These are phyloP conservation scores for Mortierella sp. DNA, from an alignment of 371 early-diverging fungal genomes.

Conservation along the genomic window DNA sequence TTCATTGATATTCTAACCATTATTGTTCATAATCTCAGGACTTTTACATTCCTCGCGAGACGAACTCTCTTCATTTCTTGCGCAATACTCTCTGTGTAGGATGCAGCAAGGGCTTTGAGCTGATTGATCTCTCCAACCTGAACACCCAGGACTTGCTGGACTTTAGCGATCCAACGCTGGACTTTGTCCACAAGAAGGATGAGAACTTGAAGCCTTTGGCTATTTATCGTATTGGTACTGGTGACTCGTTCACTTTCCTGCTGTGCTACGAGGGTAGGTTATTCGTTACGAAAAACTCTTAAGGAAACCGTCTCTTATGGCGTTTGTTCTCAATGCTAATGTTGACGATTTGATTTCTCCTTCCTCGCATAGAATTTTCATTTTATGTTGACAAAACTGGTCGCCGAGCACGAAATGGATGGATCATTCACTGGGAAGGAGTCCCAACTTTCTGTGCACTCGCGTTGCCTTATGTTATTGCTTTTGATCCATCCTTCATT, in stretches of 20 bases:
- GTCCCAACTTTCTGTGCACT: conserved; percentile 77
- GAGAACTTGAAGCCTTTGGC: conserved; percentile 82
- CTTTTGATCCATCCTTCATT: conserved; percentile 90
- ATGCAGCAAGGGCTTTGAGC: conserved; percentile 92
- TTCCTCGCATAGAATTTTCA: conserved; percentile 74
- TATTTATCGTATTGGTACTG: conserved; percentile 81
- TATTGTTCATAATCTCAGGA: conserved; percentile 62
- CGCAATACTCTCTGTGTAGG: conserved; percentile 88
- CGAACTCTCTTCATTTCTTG: conserved; percentile 83
- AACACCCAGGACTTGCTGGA: conserved; percentile 85
- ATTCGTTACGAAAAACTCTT: neutral
- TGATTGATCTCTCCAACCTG: conserved; percentile 87
- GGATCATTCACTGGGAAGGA: conserved; percentile 85
- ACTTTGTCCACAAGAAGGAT: conserved; percentile 84
- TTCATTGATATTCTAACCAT: neutral
- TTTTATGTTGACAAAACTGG: conserved; percentile 93
- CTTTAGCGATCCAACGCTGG: conserved; percentile 82
- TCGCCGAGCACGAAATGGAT: conserved; percentile 76
- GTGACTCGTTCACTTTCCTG: conserved; percentile 73
- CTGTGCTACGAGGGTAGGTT: conserved; percentile 87
- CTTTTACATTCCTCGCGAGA: conserved; percentile 91
- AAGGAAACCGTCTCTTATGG: neutral
- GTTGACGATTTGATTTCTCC: neutral
- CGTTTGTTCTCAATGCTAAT: neutral
- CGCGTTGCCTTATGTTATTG: conserved; percentile 83